Base-by-base conservation (phyloP, 352 stramenopile genomes). In the Phytophthora cajani region DNA sequence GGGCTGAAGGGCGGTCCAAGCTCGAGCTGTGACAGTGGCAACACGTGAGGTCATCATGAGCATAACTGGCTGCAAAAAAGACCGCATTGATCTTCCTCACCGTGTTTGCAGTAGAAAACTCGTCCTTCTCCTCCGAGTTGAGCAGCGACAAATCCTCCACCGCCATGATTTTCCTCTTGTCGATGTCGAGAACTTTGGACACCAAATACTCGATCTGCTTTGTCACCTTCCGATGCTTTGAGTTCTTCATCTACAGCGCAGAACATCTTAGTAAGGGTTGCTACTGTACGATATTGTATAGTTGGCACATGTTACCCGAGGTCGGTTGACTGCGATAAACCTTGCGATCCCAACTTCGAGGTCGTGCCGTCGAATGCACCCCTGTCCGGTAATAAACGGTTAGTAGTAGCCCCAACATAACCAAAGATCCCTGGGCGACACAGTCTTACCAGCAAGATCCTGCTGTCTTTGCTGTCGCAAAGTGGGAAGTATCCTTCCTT, bases 401-500 rank as follows among this genome's bases (percentile, higher is more conserved):
- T 32, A 2, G 27, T 7, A 7, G 27, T 33, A n/a, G 38, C 19
- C 46, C 19, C 21, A 36, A 52, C 30, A 54, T 27, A 47, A 42
- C 27, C 14, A 33, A 21, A 23, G 36, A 3, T 38, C 16, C 9
- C 12, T 25, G 3, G 23, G 33, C n/a, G 6, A 17, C 46, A n/a
- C 21, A 46, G 5, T 2, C 27, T 40, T 58, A 94, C 86, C 57
- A 93, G 78, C 27, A 94, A 59, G 5, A 78, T 70, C 19, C 66
- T 62, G 30, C 50, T 85, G 30, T 92, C 79, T 9, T 72, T 32
- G 44, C 84, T 79, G 40, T 94, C 82, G 21, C 87, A 90, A 36
- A 95, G 79, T 4, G 86, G 84, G 55, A 95, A 93, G 47, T 94
- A 93, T 21, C 93, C 82, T 38, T 93, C 82, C 5, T 69, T 81